Conservation (phyloP, 2,329 filamentous ascomycete genomes). For the Raffaelea deltoideospora region DNA sequence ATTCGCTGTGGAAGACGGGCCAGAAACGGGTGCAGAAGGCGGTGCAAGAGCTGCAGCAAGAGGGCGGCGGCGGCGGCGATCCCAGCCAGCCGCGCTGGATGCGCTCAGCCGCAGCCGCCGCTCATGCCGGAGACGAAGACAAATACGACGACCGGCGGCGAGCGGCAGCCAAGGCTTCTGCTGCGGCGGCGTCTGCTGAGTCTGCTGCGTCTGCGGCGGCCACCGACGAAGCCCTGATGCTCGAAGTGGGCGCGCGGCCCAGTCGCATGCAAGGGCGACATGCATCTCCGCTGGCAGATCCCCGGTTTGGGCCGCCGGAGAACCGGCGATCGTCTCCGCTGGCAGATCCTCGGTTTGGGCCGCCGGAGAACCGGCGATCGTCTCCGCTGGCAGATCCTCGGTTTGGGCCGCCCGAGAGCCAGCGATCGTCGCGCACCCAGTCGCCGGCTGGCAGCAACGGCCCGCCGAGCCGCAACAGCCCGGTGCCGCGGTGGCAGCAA, state of each 20-base stretch:
- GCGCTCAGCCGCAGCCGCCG: conserved; percentile 62
- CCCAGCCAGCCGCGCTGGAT: conserved; percentile 88
- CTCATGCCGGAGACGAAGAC: too few species aligned
- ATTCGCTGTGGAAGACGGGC: conserved; percentile 86
- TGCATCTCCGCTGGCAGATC: conserved; percentile 12
- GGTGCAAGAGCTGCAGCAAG: conserved; percentile 68
- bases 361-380: too few species aligned
- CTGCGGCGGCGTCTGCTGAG: neutral
- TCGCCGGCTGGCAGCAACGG: conserved; percentile 25
- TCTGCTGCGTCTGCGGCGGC: conserved; percentile 10
- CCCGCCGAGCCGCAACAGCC: conserved; percentile 25
- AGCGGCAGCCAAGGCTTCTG: neutral
- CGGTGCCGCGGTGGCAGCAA: conserved; percentile 48
- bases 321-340: conserved; percentile 13
- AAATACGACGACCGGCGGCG: too few species aligned
- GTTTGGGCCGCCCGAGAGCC: conserved; percentile 12
- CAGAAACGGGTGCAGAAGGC: conserved; percentile 89
- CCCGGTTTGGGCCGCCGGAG: too few species aligned
- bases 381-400: conserved; percentile 16
- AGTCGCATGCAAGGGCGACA: conserved; percentile 16
- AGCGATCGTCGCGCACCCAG: conserved; percentile 25
- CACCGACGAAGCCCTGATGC: conserved; percentile 64
- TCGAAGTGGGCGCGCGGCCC: conserved; percentile 52
- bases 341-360: conserved; percentile 16
- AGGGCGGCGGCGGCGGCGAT: conserved; percentile 59